A percentile compares a stretch with the other conserved stretches of the same genome.
Evolutionary conservation across 257 asterid genomes (phyloP).

Genomic region (Plantago elongata): DNA sequence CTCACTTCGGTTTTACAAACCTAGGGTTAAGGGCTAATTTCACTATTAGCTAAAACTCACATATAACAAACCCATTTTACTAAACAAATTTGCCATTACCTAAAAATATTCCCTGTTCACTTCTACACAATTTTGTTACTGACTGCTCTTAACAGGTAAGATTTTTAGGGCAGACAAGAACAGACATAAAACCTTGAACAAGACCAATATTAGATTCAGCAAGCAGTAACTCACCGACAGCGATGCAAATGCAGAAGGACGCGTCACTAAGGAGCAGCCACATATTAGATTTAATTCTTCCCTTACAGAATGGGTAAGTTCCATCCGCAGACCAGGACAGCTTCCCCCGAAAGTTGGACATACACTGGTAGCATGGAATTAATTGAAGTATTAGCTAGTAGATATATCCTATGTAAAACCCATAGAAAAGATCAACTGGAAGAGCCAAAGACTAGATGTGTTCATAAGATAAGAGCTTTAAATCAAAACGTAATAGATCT

Average conservation of each 20-base stretch:
- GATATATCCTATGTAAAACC: constrained; percentile 3
- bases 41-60: too few relatives aligned
- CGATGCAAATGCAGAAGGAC: constrained; percentile 84
- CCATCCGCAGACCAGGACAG: constrained; percentile 76
- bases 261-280: constrained; percentile 64
- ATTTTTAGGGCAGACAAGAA: too few relatives aligned
- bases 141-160: too few relatives aligned
- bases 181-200: too few relatives aligned
- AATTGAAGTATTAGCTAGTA: constrained; percentile 2
- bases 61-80: too few relatives aligned
- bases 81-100: too few relatives aligned
- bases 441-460: neutral
- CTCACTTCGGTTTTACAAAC: too few relatives aligned
- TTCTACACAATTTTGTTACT: too few relatives aligned
- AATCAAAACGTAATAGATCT: neutral
- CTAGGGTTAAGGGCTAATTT: too few relatives aligned
- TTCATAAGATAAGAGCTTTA: neutral
- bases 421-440: neutral
- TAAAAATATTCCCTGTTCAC: too few relatives aligned
- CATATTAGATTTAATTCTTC: constrained; percentile 74
- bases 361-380: constrained; percentile 34
- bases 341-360: constrained; percentile 92
- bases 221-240: constrained; percentile 54
- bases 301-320: constrained; percentile 73
- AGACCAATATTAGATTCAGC: too few relatives aligned